These are phyloP conservation scores for Aspergillus sclerotioniger DNA, from an alignment of 495 filamentous ascomycete species.

Conservation along the genomic window DNA sequence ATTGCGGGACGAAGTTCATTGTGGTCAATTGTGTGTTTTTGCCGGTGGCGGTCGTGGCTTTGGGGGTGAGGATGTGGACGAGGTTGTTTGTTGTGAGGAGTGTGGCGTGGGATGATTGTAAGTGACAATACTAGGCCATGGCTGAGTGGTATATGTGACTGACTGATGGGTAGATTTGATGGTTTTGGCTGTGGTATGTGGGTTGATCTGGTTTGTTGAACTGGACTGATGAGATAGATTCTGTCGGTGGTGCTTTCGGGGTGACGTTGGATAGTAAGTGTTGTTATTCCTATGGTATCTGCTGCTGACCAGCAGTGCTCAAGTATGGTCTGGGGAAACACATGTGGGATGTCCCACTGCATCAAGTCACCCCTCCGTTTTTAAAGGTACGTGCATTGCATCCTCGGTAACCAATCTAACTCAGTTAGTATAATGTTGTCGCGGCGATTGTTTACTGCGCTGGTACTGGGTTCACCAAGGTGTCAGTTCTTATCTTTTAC, in stretches of 20 bases:
- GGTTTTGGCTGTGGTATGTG: constrained; percentile 30
- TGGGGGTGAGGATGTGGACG: constrained; percentile 38
- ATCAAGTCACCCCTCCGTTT: constrained; percentile 12
- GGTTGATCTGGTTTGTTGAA: background rate
- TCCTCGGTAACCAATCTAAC: background rate
- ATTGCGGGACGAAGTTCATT: constrained; percentile 21
- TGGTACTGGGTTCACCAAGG: constrained; percentile 38
- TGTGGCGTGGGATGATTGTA: constrained; percentile 42
- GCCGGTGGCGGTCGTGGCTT: constrained; percentile 25
- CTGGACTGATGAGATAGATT: constrained; percentile 14
- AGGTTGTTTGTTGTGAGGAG: constrained; percentile 32
- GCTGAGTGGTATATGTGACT: too few relatives aligned
- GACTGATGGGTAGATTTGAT: constrained; percentile 30
- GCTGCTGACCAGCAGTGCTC: constrained; percentile 10
- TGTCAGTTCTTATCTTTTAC: constrained; percentile 49
- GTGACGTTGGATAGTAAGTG: constrained; percentile 29
- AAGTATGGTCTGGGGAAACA: constrained; percentile 16
- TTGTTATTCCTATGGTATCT: background rate
- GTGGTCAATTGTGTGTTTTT: constrained; percentile 33
- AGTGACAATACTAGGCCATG: too few relatives aligned
- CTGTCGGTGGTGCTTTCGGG: constrained; percentile 28
- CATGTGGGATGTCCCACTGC: constrained; percentile 14
- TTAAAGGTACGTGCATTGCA: constrained; percentile 7
- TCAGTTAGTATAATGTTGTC: constrained; percentile 14
- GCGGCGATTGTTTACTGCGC: constrained; percentile 36